These are phyloP conservation scores for Penicillium longicatenatum DNA, from an alignment of 495 filamentous ascomycete genomes.

Conservation along the genomic window DNA sequence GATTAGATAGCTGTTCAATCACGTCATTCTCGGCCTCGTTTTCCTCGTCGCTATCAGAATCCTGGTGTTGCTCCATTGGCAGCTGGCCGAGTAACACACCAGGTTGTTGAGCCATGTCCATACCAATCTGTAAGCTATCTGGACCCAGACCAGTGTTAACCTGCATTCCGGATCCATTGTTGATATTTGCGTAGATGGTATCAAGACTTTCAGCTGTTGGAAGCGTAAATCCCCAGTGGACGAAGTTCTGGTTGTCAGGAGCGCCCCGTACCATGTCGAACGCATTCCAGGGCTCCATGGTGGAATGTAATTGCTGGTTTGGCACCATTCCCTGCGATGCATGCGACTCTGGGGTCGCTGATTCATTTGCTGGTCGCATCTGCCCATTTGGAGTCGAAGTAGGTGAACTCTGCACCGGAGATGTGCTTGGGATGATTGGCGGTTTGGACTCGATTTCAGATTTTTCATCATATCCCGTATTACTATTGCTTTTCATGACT, in stretches of 20 bases:
- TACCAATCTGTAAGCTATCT: slow-evolving; percentile 34
- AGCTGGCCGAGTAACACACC: slow-evolving; percentile 27
- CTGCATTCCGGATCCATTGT: slow-evolving; percentile 20
- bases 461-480: slow-evolving; percentile 1
- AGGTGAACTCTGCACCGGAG: slow-evolving; percentile 24
- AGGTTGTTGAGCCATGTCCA: slow-evolving; percentile 41
- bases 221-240: slow-evolving; percentile 44
- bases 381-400: slow-evolving; percentile 20
- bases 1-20: slow-evolving; percentile 47
- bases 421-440: slow-evolving; percentile 4
- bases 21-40: slow-evolving; percentile 47
- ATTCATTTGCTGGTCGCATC: slow-evolving; percentile 2
- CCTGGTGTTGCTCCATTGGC: slow-evolving; percentile 27
- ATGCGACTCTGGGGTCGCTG: slow-evolving; percentile 10
- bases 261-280: slow-evolving; percentile 28
- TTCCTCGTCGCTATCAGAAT: slow-evolving; percentile 47
- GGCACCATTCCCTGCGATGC: slow-evolving; percentile 19
- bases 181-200: slow-evolving; percentile 42
- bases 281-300: slow-evolving; percentile 25
- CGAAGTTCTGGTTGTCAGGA: slow-evolving; percentile 29
- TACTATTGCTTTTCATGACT: slow-evolving; percentile 16
- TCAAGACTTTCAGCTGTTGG: slow-evolving; percentile 48
- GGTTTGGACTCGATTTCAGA: not conserved
- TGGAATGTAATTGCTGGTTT: slow-evolving; percentile 18
- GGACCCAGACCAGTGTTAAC: slow-evolving; percentile 31